Conservation (phyloP, 2,329 filamentous ascomycete genomes). For the Mollisiaceae sp. region DNA sequence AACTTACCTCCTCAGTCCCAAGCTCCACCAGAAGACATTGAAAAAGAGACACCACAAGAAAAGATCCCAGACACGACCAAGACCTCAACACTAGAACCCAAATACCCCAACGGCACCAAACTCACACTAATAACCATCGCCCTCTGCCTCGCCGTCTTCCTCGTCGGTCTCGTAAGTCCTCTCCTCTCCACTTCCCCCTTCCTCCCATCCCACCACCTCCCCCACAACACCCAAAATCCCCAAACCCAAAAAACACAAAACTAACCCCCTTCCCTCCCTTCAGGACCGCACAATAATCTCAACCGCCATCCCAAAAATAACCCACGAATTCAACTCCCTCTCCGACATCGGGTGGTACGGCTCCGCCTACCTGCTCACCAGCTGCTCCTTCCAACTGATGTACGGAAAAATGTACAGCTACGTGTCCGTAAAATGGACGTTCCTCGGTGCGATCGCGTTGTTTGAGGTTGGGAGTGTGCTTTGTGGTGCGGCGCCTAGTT, state of each 20-base stretch:
- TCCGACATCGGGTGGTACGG: constrained; percentile 54
- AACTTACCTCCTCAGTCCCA: not conserved
- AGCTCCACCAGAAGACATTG: not conserved
- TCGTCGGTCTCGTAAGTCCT: not conserved
- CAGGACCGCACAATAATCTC: constrained; percentile 46
- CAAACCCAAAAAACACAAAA: not conserved
- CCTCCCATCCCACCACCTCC: not conserved
- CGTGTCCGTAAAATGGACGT: constrained; percentile 40
- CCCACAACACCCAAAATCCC: not conserved
- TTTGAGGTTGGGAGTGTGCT: constrained; percentile 45
- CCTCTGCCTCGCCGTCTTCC: not conserved
- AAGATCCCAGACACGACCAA: not conserved
- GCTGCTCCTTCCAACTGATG: constrained; percentile 37
- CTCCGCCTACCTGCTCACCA: constrained; percentile 46
- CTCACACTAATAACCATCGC: constrained; percentile 1
- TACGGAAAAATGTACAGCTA: constrained; percentile 43
- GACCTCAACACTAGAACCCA: not conserved
- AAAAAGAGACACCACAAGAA: not conserved
- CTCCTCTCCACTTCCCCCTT: not conserved
- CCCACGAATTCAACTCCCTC: constrained; percentile 47
- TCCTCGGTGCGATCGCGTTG: constrained; percentile 38
- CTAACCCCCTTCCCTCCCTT: not conserved
- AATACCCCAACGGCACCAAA: not conserved
- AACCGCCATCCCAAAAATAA: constrained; percentile 47
- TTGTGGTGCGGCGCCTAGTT: constrained; percentile 44